A percentile compares a stretch with the other conserved stretches of the same genome.
Conservation (phyloP, 2,329 filamentous ascomycete genomes). For the Fusarium sp. region DNA sequence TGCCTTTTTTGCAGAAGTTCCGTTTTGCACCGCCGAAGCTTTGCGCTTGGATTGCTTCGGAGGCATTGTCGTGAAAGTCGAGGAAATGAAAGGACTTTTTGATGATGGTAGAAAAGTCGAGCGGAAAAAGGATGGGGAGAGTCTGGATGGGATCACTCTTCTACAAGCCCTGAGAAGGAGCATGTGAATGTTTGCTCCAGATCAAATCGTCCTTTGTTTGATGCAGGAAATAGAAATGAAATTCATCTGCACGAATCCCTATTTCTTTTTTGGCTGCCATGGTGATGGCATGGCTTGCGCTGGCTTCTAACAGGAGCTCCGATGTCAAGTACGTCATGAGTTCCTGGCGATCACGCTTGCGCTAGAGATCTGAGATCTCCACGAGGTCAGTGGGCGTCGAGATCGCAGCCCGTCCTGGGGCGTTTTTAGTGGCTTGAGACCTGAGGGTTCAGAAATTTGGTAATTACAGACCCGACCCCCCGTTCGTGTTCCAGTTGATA, state of each 20-base stretch:
- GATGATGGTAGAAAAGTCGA: neutral
- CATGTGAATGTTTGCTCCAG: slow-evolving; percentile 10
- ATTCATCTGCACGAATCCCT: neutral
- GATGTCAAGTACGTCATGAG: slow-evolving; percentile 50
- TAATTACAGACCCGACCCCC: neutral
- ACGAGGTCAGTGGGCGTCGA: slow-evolving; percentile 5
- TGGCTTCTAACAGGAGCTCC: slow-evolving; percentile 20
- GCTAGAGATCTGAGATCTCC: slow-evolving; percentile 38
- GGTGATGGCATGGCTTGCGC: slow-evolving; percentile 42
- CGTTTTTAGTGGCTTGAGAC: neutral
- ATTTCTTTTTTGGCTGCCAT: slow-evolving; percentile 18
- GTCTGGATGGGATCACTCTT: neutral
- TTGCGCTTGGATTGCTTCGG: slow-evolving; percentile 46
- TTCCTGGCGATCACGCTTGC: slow-evolving; percentile 45
- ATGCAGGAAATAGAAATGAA: neutral
- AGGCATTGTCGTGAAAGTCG: slow-evolving; percentile 44
- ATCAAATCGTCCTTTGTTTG: neutral
- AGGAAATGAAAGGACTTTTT: neutral
- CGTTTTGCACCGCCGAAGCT: slow-evolving; percentile 29
- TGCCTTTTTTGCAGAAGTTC: slow-evolving; percentile 47
- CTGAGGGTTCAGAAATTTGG: neutral
- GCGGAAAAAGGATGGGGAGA: neutral
- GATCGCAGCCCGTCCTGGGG: neutral
- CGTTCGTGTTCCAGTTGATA: neutral
- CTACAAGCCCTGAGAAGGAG: neutral